Evolutionary conservation across 2,329 filamentous ascomycete genomes (phyloP), one percentile per base, ranked within the genome.

Genomic region (Plenodomus tracheiphilus): DNA sequence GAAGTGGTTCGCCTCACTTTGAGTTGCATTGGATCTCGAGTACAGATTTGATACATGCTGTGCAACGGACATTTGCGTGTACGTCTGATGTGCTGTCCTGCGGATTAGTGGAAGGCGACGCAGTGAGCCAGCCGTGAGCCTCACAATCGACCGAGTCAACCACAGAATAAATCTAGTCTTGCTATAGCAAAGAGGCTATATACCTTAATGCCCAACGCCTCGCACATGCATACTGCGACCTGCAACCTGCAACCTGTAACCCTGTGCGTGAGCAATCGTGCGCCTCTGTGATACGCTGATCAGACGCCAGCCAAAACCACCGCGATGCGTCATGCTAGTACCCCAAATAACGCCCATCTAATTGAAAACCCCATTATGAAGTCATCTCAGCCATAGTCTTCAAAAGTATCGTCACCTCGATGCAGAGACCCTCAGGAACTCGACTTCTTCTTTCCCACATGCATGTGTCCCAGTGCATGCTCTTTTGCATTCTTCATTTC

Each of bases 401-500:
- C 21, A 21, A 21, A 25, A 25, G 20, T 39, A 39, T 37, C 16
- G 22, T 5, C 2, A 30, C 25, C 20, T n/a, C 6, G 35, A 37
- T 25, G 32, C 22, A 32, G 35, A 28, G 30, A 25, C 11, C 15
- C 11, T 51, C 39, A 66, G 22, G 61, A 61, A 38, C 62, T 64
- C 19, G 46, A 49, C 40, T 57, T 59, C 44, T 53, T 53, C 44
- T 51, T 59, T 19, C 53, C 58, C 30, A 58, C 60, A 16, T 58
- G 56, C 40, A 72, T 37, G 47, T 71, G 69, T 2, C 67, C 67
- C 18, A 73, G 39, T 3, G 43, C 46, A 49, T 72, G 70, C 39
- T 69, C 66, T 17, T 68, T 70, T 2, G 64, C 61, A 17, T 64
- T 62, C 41, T 71, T 66, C 59, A 74, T 61, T 39, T 77, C 64